Conservation (phyloP, 164 flowering plant species). For the Annona cherimola region DNA sequence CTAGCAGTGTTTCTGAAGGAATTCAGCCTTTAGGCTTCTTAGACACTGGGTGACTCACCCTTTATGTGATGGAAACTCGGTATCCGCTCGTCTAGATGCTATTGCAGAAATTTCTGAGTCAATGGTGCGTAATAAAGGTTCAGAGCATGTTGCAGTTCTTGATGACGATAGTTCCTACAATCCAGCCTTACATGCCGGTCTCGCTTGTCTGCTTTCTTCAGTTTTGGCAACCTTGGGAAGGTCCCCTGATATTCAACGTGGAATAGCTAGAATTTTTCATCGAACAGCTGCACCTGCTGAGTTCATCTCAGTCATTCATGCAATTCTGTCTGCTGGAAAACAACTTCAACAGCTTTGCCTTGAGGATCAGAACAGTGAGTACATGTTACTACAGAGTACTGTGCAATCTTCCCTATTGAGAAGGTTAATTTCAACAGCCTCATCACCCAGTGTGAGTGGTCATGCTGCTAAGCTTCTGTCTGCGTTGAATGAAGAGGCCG, state of each 20-base stretch:
- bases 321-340: constrained; percentile 70
- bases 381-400: no score
- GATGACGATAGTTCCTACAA: constrained; percentile 28
- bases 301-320: constrained; percentile 81
- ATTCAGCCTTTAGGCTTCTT: no score
- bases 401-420: no score
- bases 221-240: constrained; percentile 62
- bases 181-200: constrained; percentile 23
- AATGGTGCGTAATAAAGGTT: constrained; percentile 42
- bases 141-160: constrained; percentile 15
- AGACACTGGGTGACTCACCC: constrained; percentile 97
- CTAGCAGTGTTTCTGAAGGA: no score
- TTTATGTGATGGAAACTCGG: constrained; percentile 72
- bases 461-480: no score
- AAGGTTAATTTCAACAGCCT: no score
- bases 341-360: constrained; percentile 65
- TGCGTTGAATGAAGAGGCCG: constrained; percentile 76
- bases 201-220: constrained; percentile 48
- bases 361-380: no score
- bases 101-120: constrained; percentile 82
- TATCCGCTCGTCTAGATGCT: constrained; percentile 86
- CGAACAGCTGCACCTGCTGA: constrained; percentile 76
- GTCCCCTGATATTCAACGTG: constrained; percentile 85
- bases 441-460: no score
- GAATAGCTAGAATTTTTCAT: constrained; percentile 86